Conservation (phyloP, 75 land plant genomes). For the Cupressus sempervirens region DNA sequence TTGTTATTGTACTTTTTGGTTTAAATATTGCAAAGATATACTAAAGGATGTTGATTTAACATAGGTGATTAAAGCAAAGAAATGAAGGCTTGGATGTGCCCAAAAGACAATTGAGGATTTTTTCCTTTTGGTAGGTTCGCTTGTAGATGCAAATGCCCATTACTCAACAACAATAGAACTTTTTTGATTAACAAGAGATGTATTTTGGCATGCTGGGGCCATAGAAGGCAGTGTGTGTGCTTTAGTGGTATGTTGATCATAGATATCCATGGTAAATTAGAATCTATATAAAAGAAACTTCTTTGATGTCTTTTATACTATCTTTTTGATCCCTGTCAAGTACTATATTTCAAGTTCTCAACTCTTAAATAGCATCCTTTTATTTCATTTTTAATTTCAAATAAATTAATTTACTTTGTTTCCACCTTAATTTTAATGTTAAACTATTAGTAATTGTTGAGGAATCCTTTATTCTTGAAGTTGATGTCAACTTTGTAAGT, state of each 20-base stretch:
- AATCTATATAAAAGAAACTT: no score
- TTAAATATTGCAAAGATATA: background rate
- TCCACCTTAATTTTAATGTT: background rate
- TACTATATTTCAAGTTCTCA: no score
- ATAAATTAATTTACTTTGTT: background rate
- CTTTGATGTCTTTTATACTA: no score
- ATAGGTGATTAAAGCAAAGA: slow-evolving; percentile 87
- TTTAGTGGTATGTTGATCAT: no score
- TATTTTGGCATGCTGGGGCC: no score
- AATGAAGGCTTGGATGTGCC: slow-evolving; percentile 83
- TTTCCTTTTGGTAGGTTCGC: slow-evolving; percentile 95
- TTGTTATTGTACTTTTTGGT: background rate
- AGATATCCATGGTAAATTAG: no score
- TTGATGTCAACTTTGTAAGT: background rate
- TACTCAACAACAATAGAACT: slow-evolving; percentile 89
- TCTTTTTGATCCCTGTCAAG: no score
- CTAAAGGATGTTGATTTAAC: background rate
- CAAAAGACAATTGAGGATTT: slow-evolving; percentile 97
- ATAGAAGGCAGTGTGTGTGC: no score
- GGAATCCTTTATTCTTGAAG: background rate
- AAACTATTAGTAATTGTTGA: background rate
- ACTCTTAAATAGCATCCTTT: background rate
- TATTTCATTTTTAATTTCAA: background rate
- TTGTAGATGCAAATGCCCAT: slow-evolving; percentile 91
- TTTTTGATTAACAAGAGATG: slow-evolving; percentile 83